These are phyloP conservation scores for Setaria viridis DNA, from an alignment of 202 grass and related monocot species.

Conservation along the genomic window DNA sequence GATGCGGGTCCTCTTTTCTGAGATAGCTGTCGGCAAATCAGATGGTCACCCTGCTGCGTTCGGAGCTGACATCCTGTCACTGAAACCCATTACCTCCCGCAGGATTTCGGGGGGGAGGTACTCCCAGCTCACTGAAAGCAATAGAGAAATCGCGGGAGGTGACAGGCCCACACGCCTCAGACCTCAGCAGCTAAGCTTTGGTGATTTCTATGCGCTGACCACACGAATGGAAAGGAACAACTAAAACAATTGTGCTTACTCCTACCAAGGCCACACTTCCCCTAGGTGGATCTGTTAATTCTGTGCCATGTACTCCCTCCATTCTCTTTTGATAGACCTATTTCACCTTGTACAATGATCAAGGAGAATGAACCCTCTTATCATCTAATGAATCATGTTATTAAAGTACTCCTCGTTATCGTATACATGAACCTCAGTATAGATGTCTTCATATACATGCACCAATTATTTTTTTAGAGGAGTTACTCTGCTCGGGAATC, in stretches of 20 bases:
- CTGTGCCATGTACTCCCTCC: background rate
- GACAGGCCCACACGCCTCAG: slow-evolving; percentile 57
- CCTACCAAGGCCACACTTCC: slow-evolving; percentile 23
- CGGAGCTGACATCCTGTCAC: slow-evolving; percentile 84
- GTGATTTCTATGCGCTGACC: slow-evolving; percentile 96
- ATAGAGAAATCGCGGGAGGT: slow-evolving; percentile 51
- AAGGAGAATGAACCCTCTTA: no score
- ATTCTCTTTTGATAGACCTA: no score
- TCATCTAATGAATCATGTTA: no score
- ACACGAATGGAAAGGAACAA: slow-evolving; percentile 71
- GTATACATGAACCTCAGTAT: no score
- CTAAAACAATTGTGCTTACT: slow-evolving; percentile 40
- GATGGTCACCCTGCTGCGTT: slow-evolving; percentile 73
- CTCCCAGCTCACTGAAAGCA: slow-evolving; percentile 61
- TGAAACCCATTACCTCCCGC: slow-evolving; percentile 80
- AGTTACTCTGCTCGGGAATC: no score
- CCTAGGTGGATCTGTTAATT: slow-evolving; percentile 25
- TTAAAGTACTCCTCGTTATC: no score
- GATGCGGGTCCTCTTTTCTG: slow-evolving; percentile 53
- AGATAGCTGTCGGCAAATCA: slow-evolving; percentile 63
- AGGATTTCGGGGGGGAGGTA: slow-evolving; percentile 67
- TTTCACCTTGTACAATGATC: no score
- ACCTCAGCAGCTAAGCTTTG: slow-evolving; percentile 61
- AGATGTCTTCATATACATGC: no score
- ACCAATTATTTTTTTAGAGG: no score